Conservation (phyloP, 2,329 filamentous ascomycete species). For the Calonectria pseudoreteaudii region DNA sequence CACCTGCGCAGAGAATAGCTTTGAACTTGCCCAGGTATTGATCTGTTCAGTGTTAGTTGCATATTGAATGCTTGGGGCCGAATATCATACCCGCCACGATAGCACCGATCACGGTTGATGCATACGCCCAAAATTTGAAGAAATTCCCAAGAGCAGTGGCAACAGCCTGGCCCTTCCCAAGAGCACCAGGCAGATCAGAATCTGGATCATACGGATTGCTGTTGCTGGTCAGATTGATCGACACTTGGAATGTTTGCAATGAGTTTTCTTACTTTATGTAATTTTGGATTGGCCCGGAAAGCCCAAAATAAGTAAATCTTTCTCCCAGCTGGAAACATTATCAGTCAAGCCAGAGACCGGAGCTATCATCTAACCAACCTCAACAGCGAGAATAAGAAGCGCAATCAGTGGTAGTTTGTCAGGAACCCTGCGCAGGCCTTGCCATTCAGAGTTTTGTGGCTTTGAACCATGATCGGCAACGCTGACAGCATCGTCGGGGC, state of each 20-base stretch:
- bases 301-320: conserved; percentile 46
- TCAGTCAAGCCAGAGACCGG: not conserved
- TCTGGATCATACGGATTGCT: conserved; percentile 38
- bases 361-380: conserved; percentile 9
- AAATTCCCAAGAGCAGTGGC: conserved; percentile 40
- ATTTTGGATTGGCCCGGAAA: conserved; percentile 47
- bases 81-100: conserved; percentile 13
- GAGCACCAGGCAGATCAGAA: conserved; percentile 31
- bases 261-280: conserved; percentile 41
- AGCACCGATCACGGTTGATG: conserved; percentile 25
- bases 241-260: not conserved
- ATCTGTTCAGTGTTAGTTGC: not conserved
- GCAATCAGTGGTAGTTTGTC: conserved; percentile 44
- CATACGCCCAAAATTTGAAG: conserved; percentile 43
- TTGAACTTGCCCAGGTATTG: conserved; percentile 30
- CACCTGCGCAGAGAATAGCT: conserved; percentile 23
- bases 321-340: conserved; percentile 42
- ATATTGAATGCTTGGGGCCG: too few species aligned
- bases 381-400: conserved; percentile 43
- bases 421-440: conserved; percentile 38
- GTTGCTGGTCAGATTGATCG: not conserved
- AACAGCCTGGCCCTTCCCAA: conserved; percentile 35
- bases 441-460: conserved; percentile 15
- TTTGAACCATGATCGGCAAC: conserved; percentile 4
- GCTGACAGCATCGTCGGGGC: conserved; percentile 4